Percentiles rank a stretch among this genome's conserved stretches.
Evolutionary conservation across 805 yeast species (phyloP).

Genomic region (Kluyveromyces starmeri): DNA sequence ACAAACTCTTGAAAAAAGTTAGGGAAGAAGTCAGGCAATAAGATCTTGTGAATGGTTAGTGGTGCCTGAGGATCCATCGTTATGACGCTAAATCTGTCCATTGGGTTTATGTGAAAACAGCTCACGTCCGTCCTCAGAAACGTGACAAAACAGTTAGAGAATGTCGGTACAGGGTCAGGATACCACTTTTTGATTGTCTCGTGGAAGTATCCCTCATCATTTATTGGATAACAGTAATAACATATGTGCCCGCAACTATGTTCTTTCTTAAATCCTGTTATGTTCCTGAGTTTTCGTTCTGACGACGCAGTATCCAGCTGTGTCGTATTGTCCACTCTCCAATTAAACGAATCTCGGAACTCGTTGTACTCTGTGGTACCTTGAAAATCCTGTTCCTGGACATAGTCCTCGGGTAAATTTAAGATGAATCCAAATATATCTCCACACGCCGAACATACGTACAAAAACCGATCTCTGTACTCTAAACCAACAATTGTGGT

Average conservation of each 20-base stretch:
- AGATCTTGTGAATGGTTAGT: constrained; percentile 64
- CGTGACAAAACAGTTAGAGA: constrained; percentile 13
- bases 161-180: constrained; percentile 5
- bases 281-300: constrained; percentile 3
- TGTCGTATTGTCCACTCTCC: constrained; percentile 11
- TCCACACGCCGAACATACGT: constrained; percentile 21
- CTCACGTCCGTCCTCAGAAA: constrained; percentile 8
- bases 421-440: constrained; percentile 18
- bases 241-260: constrained; percentile 3
- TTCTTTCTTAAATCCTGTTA: constrained; percentile 6
- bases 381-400: constrained; percentile 10
- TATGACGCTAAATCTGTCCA: constrained; percentile 37
- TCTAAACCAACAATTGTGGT: constrained; percentile 18
- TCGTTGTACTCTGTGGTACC: neutral
- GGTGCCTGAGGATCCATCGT: constrained; percentile 83
- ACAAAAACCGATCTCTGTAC: constrained; percentile 19
- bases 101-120: constrained; percentile 21
- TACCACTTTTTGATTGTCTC: constrained; percentile 3
- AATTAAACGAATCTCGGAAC: constrained; percentile 8
- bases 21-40: constrained; percentile 15
- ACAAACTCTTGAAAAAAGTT: constrained; percentile 11
- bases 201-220: constrained; percentile 1
- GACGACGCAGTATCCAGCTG: constrained; percentile 1
- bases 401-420: constrained; percentile 21
- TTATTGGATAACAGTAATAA: constrained; percentile 4